Base-by-base conservation (phyloP, 1,139 yeast genomes). In the Zygosaccharomyces sapae region DNA sequence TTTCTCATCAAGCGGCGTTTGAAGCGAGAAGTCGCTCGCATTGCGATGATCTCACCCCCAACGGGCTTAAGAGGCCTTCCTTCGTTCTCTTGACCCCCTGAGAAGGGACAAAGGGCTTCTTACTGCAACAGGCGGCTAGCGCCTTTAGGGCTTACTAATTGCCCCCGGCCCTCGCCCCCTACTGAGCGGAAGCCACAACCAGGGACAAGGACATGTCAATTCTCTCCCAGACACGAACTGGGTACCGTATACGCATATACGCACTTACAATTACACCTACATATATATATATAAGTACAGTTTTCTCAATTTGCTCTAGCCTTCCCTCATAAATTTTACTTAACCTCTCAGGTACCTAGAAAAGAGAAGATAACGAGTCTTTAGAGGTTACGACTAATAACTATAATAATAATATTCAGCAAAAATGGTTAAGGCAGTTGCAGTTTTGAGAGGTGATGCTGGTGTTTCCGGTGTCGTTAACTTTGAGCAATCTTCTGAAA, bases 381-480 rank as follows among this genome's bases (percentile, higher is more conserved):
- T 27, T 27, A 27, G 31, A 27, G 31, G 31, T 5, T 27, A 27
- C 31, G 16, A 16, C n/a, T 27, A 9, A 12, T 22, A 33, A 20
- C 25, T 29, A 8, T 39, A 33, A 34, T 18, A 44, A 44, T 13
- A 22, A 41, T 19, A 40, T 29, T 18, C 22, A 19, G 18, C 8
- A 34, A 55, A 37, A 50, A 63, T 63, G 67, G 66, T 56, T 45
- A 55, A 58, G 44, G 64, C 71, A 80, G 97, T 92, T 70, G 97
- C 97, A 70, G 95, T 92, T 62, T 75, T 92, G 62, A 88, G 95
- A 76, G 98, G 98, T 63, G 96, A 89, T 70, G 79, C 95, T 52
- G 81, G 81, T 61, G 96, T 92, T 61, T 70, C 82, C 56, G 98
- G 98, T 67, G 72, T 78, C 57, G 97, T 92, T 61, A 72, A 77